Evolutionary conservation across 345 rosid species (phyloP).

Genomic region (Clarkia xantiana): DNA sequence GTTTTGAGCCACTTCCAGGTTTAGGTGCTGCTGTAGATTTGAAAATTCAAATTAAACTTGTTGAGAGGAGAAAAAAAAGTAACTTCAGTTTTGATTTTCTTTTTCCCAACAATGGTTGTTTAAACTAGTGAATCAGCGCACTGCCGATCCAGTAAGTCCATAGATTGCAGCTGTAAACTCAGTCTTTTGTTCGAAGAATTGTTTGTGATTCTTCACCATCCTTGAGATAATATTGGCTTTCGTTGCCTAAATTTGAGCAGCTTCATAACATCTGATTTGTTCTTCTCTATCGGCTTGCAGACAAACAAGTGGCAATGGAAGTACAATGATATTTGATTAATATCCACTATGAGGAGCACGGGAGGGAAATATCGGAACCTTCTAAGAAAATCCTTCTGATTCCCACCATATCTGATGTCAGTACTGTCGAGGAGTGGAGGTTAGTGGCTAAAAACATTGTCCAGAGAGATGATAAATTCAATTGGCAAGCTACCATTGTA

Average conservation of each 20-base stretch:
- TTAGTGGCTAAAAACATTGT: slow-evolving; percentile 65
- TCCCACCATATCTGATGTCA: slow-evolving; percentile 94
- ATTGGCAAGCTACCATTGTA: slow-evolving; percentile 69
- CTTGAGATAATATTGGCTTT: too few species aligned
- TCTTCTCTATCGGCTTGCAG: not conserved
- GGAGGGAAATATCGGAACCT: slow-evolving; percentile 31
- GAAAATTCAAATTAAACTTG: too few species aligned
- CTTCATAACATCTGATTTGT: not conserved
- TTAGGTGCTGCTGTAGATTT: too few species aligned
- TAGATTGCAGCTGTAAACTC: too few species aligned
- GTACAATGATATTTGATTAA: slow-evolving; percentile 42
- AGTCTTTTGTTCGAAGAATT: too few species aligned
- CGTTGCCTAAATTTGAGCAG: not conserved
- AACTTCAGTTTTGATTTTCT: too few species aligned
- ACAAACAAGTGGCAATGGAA: slow-evolving; percentile 32
- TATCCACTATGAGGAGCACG: slow-evolving; percentile 67
- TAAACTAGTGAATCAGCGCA: too few species aligned
- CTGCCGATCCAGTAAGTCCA: too few species aligned
- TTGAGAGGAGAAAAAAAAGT: too few species aligned
- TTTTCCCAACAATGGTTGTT: too few species aligned
- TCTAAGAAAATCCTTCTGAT: slow-evolving; percentile 57
- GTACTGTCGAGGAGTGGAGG: slow-evolving; percentile 95
- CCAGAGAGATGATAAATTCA: slow-evolving; percentile 29
- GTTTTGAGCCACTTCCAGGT: too few species aligned
- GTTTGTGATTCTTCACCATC: too few species aligned